Evolutionary conservation across 257 asterid species (phyloP).

Genomic region (Petrea volubilis): DNA sequence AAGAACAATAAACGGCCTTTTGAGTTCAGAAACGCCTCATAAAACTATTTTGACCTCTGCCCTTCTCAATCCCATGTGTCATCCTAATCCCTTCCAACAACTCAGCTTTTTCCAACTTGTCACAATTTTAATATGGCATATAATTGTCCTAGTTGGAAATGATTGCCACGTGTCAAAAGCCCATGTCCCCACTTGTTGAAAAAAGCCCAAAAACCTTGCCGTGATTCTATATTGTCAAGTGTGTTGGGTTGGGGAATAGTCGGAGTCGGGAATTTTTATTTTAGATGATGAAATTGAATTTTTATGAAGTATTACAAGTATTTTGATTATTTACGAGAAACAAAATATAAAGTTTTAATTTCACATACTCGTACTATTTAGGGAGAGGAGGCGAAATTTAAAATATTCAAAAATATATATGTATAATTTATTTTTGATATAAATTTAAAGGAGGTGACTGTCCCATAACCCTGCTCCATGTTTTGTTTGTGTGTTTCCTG

Average conservation of each 20-base stretch:
- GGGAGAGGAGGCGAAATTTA: no score
- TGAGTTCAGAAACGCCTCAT: conserved; percentile 19
- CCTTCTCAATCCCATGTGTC: conserved; percentile 23
- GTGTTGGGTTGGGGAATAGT: no score
- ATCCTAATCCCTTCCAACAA: conserved; percentile 21
- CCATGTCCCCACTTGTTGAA: background rate
- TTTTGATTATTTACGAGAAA: no score
- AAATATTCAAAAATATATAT: no score
- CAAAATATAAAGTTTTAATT: no score
- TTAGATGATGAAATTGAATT: no score
- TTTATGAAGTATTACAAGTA: no score
- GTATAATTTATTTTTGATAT: no score
- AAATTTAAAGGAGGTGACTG: no score
- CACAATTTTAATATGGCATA: background rate
- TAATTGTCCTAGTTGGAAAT: background rate
- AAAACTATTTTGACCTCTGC: background rate
- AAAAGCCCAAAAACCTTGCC: background rate
- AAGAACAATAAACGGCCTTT: conserved; percentile 37
- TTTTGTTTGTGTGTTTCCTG: background rate
- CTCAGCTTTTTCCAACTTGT: conserved; percentile 35
- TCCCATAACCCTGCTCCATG: no score
- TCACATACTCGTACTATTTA: no score
- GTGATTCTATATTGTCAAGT: conserved; percentile 14
- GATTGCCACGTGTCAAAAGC: conserved; percentile 19
- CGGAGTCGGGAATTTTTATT: no score